These are phyloP conservation scores for Komagataella phaffii DNA, from an alignment of 805 yeast species.

Conservation along the genomic window DNA sequence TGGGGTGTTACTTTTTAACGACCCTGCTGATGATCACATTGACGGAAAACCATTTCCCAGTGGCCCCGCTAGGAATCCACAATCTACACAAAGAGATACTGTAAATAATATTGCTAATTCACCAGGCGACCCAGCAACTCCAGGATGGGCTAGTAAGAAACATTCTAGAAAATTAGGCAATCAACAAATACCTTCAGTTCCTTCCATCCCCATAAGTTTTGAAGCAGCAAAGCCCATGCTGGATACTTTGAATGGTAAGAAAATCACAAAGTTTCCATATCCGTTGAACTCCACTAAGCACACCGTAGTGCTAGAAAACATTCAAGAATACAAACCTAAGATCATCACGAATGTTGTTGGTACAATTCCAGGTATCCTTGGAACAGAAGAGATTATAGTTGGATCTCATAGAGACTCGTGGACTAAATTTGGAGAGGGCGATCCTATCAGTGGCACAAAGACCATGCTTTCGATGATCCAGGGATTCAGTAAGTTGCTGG, in stretches of 20 bases:
- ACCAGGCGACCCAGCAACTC: constrained; percentile 62
- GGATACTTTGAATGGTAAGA: constrained; percentile 34
- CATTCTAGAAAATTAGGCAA: constrained; percentile 27
- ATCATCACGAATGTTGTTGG: constrained; percentile 28
- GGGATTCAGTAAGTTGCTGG: constrained; percentile 21
- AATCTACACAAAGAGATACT: constrained; percentile 32
- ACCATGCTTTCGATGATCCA: constrained; percentile 29
- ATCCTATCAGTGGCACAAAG: constrained; percentile 29
- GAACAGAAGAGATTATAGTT: constrained; percentile 28
- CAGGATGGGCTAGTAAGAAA: constrained; percentile 37
- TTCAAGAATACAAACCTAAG: constrained; percentile 20
- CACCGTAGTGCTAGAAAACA: constrained; percentile 18
- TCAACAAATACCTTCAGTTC: constrained; percentile 40
- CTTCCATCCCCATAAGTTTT: constrained; percentile 46
- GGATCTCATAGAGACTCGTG: constrained; percentile 37
- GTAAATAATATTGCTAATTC: constrained; percentile 40
- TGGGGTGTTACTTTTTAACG: constrained; percentile 41
- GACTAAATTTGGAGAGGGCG: constrained; percentile 28
- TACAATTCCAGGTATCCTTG: constrained; percentile 33
- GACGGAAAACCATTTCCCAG: constrained; percentile 37
- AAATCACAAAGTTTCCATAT: constrained; percentile 44
- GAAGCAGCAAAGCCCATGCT: constrained; percentile 43
- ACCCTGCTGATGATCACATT: constrained; percentile 20
- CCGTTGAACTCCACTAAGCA: constrained; percentile 8
- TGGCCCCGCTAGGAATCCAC: constrained; percentile 61